Conservation (phyloP, 257 asterid species). For the Anisodus acutangulus region DNA sequence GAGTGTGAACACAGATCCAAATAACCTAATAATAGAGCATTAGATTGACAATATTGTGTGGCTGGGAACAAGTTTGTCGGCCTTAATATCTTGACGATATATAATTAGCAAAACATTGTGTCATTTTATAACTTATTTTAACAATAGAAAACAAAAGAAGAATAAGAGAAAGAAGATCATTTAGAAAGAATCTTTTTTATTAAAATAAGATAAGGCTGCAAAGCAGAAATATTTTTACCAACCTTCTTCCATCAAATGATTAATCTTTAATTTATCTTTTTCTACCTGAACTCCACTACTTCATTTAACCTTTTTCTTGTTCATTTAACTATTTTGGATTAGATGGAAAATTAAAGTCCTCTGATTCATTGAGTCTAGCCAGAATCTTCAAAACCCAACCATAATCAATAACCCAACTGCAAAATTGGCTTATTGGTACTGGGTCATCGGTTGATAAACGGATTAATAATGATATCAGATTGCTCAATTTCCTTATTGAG, state of each 20-base stretch:
- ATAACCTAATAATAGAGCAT: neutral
- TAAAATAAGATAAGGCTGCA: slow-evolving; percentile 57
- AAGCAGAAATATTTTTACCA: slow-evolving; percentile 46
- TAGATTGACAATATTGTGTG: neutral
- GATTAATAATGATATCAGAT: no score
- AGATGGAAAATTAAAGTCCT: neutral
- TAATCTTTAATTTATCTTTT: slow-evolving; percentile 49
- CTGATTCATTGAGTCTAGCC: slow-evolving; percentile 66
- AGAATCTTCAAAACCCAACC: slow-evolving; percentile 33
- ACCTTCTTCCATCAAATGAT: slow-evolving; percentile 53
- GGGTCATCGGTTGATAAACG: no score
- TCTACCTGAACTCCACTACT: slow-evolving; percentile 39
- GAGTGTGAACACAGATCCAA: slow-evolving; percentile 23
- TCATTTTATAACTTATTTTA: neutral
- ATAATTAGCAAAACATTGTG: neutral
- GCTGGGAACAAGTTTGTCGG: slow-evolving; percentile 22
- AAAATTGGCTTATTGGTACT: no score
- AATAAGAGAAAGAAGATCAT: slow-evolving; percentile 43
- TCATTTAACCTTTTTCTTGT: no score
- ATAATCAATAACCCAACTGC: no score
- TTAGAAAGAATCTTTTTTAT: slow-evolving; percentile 43
- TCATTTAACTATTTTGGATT: neutral
- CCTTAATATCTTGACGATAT: neutral
- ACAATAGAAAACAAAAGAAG: neutral
- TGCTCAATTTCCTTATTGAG: no score